Percentiles rank a stretch among this genome's conserved stretches.
phyloP scores from a whole-genome alignment of 352 stramenopile genomes.

The Globisporangium canariense region DNA sequence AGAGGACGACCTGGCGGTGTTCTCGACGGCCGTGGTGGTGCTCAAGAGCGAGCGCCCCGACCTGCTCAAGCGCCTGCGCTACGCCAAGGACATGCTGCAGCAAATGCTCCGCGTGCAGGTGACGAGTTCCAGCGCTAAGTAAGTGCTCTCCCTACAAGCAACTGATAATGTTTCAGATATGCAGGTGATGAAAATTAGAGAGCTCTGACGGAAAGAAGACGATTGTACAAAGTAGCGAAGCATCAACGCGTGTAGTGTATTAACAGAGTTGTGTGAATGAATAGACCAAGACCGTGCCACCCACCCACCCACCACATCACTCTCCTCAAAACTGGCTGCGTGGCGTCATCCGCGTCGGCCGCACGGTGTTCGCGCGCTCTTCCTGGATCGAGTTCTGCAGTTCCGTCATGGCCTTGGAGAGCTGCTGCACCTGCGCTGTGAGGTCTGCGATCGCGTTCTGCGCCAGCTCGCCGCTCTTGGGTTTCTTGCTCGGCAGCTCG shows the following conservation, averaged over 20 bases:
- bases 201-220: constrained; percentile 6
- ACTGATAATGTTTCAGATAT: background rate
- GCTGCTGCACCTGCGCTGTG: constrained; percentile 35
- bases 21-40: constrained; percentile 50
- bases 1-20: constrained; percentile 52
- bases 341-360: background rate
- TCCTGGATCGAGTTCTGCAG: constrained; percentile 28
- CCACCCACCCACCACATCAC: background rate
- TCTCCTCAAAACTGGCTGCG: constrained; percentile 4
- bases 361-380: constrained; percentile 13
- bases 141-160: background rate
- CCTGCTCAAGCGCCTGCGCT: constrained; percentile 80
- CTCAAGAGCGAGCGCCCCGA: constrained; percentile 58
- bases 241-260: constrained; percentile 3
- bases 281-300: background rate
- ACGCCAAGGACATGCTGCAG: constrained; percentile 96
- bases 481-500: constrained; percentile 39
- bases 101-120: constrained; percentile 70
- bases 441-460: constrained; percentile 29
- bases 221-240: constrained; percentile 6
- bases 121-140: constrained; percentile 1
- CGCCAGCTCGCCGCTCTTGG: constrained; percentile 18
- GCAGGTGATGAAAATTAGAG: constrained; percentile 3
- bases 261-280: background rate
- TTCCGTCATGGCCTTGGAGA: constrained; percentile 33